Base-by-base conservation (phyloP, 345 rosid species). In the Dipteronia dyeriana region DNA sequence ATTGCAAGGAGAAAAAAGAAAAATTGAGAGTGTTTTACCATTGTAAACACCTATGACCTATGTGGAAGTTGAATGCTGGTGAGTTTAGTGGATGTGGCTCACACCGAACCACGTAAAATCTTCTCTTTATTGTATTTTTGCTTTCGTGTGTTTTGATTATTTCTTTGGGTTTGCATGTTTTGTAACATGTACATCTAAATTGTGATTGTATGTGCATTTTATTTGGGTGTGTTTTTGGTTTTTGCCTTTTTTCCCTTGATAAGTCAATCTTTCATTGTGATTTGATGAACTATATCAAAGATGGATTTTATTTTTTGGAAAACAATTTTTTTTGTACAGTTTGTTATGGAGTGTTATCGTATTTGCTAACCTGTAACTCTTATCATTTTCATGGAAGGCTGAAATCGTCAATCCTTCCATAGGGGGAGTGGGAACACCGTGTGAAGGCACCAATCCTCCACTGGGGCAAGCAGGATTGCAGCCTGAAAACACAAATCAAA, bases 361-460 rank as follows among this genome's bases (percentile, higher is more conserved):
- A 39, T 73, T 73, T 67, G 8, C 68, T 75, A 6, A 70, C 43
- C 3, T 4, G 11, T 60, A 19, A 7, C 22, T 26, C 29, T 1
- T 47, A 20, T 59, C 26, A 20, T 73, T 80, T 63, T 74, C 47
- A 66, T 53, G 41, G 75, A 64, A 79, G 80, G 67, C 41, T 41
- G 79, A 78, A 31, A 72, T 66, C 68, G 23, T n/a, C 5, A 72
- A 60, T 31, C 76, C 75, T 22, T 29, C 47, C 19, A 45, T 20
- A 51, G 74, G 23, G 66, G 77, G 45, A 9, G 67, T 1, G 19
- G 75, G 74, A 66, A 68, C 51, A 47, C 86, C 47, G 49, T 79
- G 75, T 61, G 77, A 70, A 70, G 66, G 10, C 66, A 60, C 77
- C 9, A 65, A 63, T 45, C 71, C 77, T 47, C 68, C 68, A 3